Evolutionary conservation across 176 grass and related monocot genomes (phyloP), one percentile per base, ranked within the genome.

Genomic region (Typha latifolia): DNA sequence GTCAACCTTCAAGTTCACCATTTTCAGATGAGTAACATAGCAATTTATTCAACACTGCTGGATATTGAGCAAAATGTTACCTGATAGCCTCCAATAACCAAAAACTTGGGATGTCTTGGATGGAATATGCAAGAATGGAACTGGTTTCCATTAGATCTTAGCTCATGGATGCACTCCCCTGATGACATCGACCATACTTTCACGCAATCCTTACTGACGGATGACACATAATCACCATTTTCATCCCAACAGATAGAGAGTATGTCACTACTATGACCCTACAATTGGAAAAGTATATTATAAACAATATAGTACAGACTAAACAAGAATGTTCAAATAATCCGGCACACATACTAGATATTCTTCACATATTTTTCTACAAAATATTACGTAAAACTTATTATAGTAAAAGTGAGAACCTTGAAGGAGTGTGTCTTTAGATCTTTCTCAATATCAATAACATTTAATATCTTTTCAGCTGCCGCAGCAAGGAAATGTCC

Each of bases 61-160:
- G 16, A 57, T 22, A 9, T 3, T 21, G 53, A 9, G 53, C 8
- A 43, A 43, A 8, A 43, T 43, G 20, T 53, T 91, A 90, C 95
- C 89, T 99, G 79, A 77, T 99, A 99, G 51, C 89, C 89, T 53
- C 95, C 89, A 21, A 99, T 84, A 12, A 99, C 78, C 77, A 93
- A 51, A 43, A 99, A 74, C 49, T 93, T 92, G 0, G 81, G 81
- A 20, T 73, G 77, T 76, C 86, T 80, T 12, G 89, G 94, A 61
- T 99, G 94, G 81, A 99, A 99, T 57, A 74, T 75, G 73, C 95
- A 99, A 24, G 95, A 93, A 74, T 90, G 69, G 24, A 90, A 99
- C 53, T 87, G 86, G 76, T 99, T 87, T 52, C 89, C 95, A 34
- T 83, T 79, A 48, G 95, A 99, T 62, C 81, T 85, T 56, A 93